Base-by-base conservation (phyloP, 305 asterid species). In the Fraxinus greggii region DNA sequence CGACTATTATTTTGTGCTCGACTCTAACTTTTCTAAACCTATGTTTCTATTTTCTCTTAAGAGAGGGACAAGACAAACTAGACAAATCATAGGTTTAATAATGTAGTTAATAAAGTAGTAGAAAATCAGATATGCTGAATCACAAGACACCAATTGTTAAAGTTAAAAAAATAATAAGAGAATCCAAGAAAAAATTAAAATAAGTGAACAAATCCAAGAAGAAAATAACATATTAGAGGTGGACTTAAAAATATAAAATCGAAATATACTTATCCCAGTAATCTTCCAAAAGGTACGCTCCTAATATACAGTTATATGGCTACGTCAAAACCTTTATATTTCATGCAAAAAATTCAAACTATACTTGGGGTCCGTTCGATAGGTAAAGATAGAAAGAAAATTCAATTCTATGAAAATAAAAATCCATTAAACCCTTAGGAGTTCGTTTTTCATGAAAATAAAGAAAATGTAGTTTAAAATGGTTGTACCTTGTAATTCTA, bases 271-370 rank as follows among this genome's bases (percentile, higher is more conserved):
- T 45, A 36, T 81, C 15, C 75, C 61, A 10, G 31, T 28, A 15
- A 75, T 79, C 82, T 72, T 84, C 86, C 86, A 84, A 77, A n/a
- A 6, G 63, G 48, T 84, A 81, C 24, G 15, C 19, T 63, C 87
- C 87, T 36, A 78, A 32, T 15, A 38, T 77, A 83, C 76, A 76
- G 83, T 75, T 77, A 80, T 54, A 84, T 77, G 79, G 80, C 86
- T 29, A 81, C 81, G 35, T 82, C 83, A 73, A 36, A 79, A 78
- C 74, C 83, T 61, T 70, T 81, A 26, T 6, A 28, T 31, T 69
- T 54, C 15, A 24, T 28, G 36, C n/a, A 45, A 59, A 13, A 45
- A 45, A 45, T 45, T 45, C 54, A 45, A 13, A 3, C n/a, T 45
- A 45, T 45, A 45, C 1, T 45, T n/a, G n/a, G n/a, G n/a, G n/a